Conservation (phyloP, 371 early-diverging fungal genomes). For the Lichtheimia ornata region DNA sequence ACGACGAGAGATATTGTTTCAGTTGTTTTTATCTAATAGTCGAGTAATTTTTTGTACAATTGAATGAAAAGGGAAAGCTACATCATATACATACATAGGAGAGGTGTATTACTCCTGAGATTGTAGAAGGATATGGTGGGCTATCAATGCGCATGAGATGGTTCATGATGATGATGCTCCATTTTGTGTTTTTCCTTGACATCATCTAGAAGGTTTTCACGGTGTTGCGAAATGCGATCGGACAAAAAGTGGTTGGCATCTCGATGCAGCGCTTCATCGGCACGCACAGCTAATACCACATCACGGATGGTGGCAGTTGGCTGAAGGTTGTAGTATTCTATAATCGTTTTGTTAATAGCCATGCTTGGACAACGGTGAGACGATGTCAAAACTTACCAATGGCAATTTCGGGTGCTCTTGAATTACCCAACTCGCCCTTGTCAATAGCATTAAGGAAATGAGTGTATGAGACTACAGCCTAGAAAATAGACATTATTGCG, state of each 20-base stretch:
- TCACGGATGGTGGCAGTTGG: constrained; percentile 85
- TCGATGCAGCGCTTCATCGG: constrained; percentile 95
- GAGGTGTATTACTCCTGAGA: too few relatives aligned
- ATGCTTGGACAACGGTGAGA: not conserved
- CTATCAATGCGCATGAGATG: too few relatives aligned
- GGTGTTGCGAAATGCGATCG: constrained; percentile 41
- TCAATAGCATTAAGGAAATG: constrained; percentile 90
- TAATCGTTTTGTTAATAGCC: not conserved
- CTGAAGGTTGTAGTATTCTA: constrained; percentile 88
- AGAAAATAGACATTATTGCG: not conserved
- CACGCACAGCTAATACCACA: constrained; percentile 92
- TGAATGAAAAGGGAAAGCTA: too few relatives aligned
- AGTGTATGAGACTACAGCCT: constrained; percentile 93
- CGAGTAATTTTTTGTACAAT: too few relatives aligned
- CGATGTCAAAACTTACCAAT: constrained; percentile 30
- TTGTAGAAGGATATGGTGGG: too few relatives aligned
- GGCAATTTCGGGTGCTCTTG: constrained; percentile 78
- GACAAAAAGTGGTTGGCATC: constrained; percentile 93
- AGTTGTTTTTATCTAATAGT: too few relatives aligned
- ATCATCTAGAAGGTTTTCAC: constrained; percentile 13
- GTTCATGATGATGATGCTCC: not conserved
- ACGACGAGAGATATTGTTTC: too few relatives aligned
- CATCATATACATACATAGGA: too few relatives aligned
- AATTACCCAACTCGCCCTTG: constrained; percentile 69
- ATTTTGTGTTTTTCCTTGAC: constrained; percentile 1